These are phyloP conservation scores for Arbutus unedo DNA, from an alignment of 148 eudicot genomes.

Conservation along the genomic window DNA sequence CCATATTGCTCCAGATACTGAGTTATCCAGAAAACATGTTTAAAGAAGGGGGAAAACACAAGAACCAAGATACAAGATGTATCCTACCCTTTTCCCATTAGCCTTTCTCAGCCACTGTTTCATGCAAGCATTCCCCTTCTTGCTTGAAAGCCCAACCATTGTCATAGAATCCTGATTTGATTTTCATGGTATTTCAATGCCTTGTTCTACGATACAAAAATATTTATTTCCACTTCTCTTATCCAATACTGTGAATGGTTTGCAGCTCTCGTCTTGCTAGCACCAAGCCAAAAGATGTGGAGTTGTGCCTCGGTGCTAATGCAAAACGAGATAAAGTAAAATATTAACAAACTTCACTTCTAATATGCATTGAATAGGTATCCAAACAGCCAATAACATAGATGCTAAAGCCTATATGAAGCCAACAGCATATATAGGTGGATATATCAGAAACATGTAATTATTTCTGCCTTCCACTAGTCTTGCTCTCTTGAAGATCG, in stretches of 20 bases:
- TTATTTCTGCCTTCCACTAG: background rate
- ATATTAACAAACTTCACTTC: background rate
- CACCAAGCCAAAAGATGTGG: background rate
- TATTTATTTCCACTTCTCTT: background rate
- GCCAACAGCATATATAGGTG: background rate
- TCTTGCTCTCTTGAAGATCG: background rate
- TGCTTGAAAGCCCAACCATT: background rate
- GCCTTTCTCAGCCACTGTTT: background rate
- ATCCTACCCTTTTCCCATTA: background rate
- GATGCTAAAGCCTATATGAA: constrained; percentile 1
- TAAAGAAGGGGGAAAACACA: background rate
- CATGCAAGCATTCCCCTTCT: background rate
- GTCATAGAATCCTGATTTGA: background rate
- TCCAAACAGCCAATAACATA: constrained; percentile 8
- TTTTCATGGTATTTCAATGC: background rate
- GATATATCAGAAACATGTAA: background rate
- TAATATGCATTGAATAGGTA: background rate
- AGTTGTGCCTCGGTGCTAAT: background rate
- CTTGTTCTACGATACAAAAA: background rate
- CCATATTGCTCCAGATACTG: too few species aligned
- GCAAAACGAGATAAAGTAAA: constrained; percentile 5
- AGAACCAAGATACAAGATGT: constrained; percentile 12
- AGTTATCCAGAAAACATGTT: background rate
- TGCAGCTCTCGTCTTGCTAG: background rate
- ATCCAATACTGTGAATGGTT: background rate